Base-by-base conservation (phyloP, 306 rosid species). In the Carpinus viminea region DNA sequence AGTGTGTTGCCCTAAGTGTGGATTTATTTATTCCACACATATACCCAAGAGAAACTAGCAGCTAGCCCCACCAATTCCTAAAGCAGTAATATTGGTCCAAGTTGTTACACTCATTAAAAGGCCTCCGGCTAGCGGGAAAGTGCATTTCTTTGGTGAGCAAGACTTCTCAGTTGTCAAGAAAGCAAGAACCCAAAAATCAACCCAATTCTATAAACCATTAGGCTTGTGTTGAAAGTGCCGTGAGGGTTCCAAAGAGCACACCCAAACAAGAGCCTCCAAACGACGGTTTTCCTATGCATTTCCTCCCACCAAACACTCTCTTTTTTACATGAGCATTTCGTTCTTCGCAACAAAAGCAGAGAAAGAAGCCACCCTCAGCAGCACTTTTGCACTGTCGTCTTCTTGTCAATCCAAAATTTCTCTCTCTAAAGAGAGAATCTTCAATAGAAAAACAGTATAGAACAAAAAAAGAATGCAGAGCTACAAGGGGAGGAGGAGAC, bases 51-150 rank as follows among this genome's bases (percentile, higher is more conserved):
- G 91, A 88, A 45, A 81, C 78, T 82, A 88, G 72, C 74, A 88
- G 69, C 1, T 24, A 24, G 26, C 26, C 26, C 0, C 26, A 24
- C 83, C 91, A 88, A 70, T 72, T 88, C 89, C 57, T 83, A 84
- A 84, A 56, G 89, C 91, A 55, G 75, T 78, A 24, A 85, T 88
- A 70, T 88, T 85, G 48, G 87, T 88, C 89, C 91, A 88, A 6
- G 84, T 55, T 82, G 34, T 31, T 31, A 88, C 86, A 78, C 91
- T 85, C 91, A 88, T 85, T 61, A 88, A 70, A 81, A 88, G 85
- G 4, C 91, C 87, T 74, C 87, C 91, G 2, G 51, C 79, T 41
- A 85, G 83, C 89, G 80, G 87, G 21, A 85, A 76, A 68, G 80
- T 28, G 81, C 24, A 81, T 41, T 64, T 85, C 81, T 62, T 81